phyloP scores from a whole-genome alignment of 2,329 filamentous ascomycete genomes.

The Trichophyton simii region DNA sequence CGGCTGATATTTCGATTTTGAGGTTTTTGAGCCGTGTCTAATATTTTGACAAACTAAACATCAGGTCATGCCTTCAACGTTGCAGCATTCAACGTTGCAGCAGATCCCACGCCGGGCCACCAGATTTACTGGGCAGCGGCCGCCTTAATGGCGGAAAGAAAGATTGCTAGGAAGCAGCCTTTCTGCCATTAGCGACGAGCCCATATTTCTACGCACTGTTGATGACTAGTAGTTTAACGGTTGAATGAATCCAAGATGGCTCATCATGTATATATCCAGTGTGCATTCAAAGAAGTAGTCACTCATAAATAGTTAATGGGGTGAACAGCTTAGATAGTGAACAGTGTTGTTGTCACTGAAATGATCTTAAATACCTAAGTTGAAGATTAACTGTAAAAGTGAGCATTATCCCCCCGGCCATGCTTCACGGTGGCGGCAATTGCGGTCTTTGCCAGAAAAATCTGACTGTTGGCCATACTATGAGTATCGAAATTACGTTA shows the following conservation, averaged over 20 bases:
- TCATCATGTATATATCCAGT: not conserved
- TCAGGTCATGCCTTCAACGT: not conserved
- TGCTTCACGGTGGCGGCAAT: too few relatives aligned
- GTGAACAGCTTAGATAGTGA: too few relatives aligned
- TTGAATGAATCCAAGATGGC: not conserved
- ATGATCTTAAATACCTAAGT: too few relatives aligned
- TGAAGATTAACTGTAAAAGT: too few relatives aligned
- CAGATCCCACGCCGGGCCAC: not conserved
- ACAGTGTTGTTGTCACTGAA: too few relatives aligned
- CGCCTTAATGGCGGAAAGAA: not conserved
- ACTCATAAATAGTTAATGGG: too few relatives aligned
- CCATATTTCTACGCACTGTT: not conserved
- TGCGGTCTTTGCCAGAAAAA: too few relatives aligned
- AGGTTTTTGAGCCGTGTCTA: not conserved
- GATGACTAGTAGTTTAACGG: not conserved
- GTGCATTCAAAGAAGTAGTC: too few relatives aligned
- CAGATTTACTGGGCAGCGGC: not conserved
- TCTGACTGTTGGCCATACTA: too few relatives aligned
- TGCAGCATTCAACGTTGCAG: not conserved
- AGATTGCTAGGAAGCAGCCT: not conserved
- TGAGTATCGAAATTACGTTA: too few relatives aligned
- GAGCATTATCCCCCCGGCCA: too few relatives aligned
- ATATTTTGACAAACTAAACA: not conserved
- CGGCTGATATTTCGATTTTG: not conserved
- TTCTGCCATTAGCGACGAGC: not conserved